Evolutionary conservation across 805 yeast genomes (phyloP), one percentile per base, ranked within the genome.

Genomic region (Hagleromyces aurorensis): DNA sequence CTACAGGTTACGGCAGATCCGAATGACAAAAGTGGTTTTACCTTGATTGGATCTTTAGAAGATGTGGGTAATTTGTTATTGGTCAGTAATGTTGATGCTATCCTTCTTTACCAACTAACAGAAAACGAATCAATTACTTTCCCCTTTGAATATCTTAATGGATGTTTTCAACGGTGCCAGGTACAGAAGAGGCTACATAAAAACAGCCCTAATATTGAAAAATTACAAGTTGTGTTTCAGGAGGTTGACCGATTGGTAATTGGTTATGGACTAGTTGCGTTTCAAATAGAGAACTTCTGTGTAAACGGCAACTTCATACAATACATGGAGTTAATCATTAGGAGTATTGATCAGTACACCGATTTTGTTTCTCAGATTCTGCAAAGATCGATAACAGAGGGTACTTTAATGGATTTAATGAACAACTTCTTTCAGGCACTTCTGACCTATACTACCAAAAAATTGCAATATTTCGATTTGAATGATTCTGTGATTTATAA

Each of bases 201-300:
- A 67, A 65, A 42, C 65, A 67, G 34, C 50, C 61, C 3, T 34
- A 55, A 57, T 31, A 51, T 52, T 1, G 46, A 46, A 10, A 70
- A 72, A 36, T 20, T 60, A 2, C 34, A 30, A 14, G 46, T 44
- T 5, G 34, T 73, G 5, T 54, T 75, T 29, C 62, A 66, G 32
- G 74, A 73, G 34, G 57, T 71, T 14, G 64, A 70, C 25, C 31
- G 52, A 26, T 32, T 50, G 18, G 46, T 52, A 6, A 43, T 53
- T 9, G 74, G 80, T 15, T 82, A 76, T 53, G 85, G 83, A 0
- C 59, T 77, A 16, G 75, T 81, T 13, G 55, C 77, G 13, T 76
- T 81, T 47, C 84, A 77, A 52, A 69, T 75, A 3, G 78, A 81
- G 7, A 87, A 78, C 32, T 57, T 57, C 30, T 39, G 52, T 13